Conservation (phyloP, 78 protist species). For the Planoprotostelium fungivorum region DNA sequence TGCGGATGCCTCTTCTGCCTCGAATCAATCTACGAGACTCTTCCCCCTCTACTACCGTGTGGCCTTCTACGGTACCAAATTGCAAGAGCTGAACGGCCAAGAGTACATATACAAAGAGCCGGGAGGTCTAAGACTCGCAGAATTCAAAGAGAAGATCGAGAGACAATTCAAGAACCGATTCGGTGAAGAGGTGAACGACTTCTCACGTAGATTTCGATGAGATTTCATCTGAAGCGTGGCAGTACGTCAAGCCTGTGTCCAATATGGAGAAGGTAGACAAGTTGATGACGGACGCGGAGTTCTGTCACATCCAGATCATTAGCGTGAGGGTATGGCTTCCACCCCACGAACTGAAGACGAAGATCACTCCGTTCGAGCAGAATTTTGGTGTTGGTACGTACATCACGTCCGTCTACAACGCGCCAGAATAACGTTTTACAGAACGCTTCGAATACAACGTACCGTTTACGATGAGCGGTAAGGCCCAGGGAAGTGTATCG, state of each 20-base stretch:
- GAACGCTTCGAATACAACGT: constrained; percentile 35
- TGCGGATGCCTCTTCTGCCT: too few relatives aligned
- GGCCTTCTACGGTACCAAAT: constrained; percentile 30
- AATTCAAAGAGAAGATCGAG: constrained; percentile 37
- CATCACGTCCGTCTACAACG: background rate
- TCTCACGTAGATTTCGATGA: background rate
- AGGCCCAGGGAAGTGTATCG: constrained; percentile 31
- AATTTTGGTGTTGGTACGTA: constrained; percentile 11
- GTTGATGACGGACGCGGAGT: background rate
- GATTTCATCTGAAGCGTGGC: background rate
- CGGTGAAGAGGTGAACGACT: constrained; percentile 10
- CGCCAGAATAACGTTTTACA: background rate
- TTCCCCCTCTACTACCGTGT: constrained; percentile 60
- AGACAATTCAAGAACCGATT: constrained; percentile 33
- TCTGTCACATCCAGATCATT: constrained; percentile 31
- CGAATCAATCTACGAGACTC: constrained; percentile 11
- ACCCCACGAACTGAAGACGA: constrained; percentile 31
- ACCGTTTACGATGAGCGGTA: constrained; percentile 52
- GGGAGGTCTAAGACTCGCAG: constrained; percentile 24
- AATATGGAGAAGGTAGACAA: constrained; percentile 36
- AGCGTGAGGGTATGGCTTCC: constrained; percentile 23
- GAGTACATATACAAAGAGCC: constrained; percentile 53
- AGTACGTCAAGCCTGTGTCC: constrained; percentile 31
- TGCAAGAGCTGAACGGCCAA: constrained; percentile 35
- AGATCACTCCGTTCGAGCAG: constrained; percentile 30